Percentiles rank a stretch among this genome's conserved stretches.
phyloP scores from a whole-genome alignment of 2,329 filamentous ascomycete genomes.

The Epichloe sp. region DNA sequence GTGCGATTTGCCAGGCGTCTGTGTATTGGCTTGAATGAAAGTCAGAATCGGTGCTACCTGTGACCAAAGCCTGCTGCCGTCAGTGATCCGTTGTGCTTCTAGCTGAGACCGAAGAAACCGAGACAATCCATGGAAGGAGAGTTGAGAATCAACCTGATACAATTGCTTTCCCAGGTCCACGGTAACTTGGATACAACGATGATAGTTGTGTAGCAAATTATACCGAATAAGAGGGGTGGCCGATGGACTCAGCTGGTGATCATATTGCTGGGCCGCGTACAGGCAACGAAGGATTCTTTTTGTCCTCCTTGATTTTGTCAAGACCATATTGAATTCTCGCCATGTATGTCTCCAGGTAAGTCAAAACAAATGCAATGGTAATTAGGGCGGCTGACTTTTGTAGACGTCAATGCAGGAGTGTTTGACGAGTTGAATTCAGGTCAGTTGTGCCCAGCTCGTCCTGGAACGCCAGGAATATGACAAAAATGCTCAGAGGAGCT shows the following conservation, averaged over 20 bases:
- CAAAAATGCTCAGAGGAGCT: not conserved
- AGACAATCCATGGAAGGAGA: conserved; percentile 11
- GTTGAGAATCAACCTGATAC: conserved; percentile 10
- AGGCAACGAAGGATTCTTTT: conserved; percentile 24
- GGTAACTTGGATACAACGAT: conserved; percentile 16
- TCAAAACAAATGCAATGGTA: not conserved
- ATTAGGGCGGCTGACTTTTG: not conserved
- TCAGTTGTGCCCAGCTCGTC: not conserved
- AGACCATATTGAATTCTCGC: conserved; percentile 11
- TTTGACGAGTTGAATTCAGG: not conserved
- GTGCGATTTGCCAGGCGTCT: conserved; percentile 8
- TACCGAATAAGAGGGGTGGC: conserved; percentile 17
- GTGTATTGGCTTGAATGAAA: conserved; percentile 18
- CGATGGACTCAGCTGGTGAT: conserved; percentile 22
- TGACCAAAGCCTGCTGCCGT: conserved; percentile 15
- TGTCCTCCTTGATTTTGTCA: conserved; percentile 16
- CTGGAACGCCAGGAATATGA: not conserved
- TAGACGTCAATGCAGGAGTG: not conserved
- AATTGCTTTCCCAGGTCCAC: conserved; percentile 17
- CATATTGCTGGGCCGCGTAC: conserved; percentile 22
- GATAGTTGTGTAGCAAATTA: conserved; percentile 18
- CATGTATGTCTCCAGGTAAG: conserved; percentile 1
- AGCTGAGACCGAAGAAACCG: conserved; percentile 14
- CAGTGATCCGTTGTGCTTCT: conserved; percentile 18
- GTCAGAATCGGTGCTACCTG: conserved; percentile 21